Conservation (phyloP, 2,329 filamentous ascomycete species). For the Aspergillus intermedius region DNA sequence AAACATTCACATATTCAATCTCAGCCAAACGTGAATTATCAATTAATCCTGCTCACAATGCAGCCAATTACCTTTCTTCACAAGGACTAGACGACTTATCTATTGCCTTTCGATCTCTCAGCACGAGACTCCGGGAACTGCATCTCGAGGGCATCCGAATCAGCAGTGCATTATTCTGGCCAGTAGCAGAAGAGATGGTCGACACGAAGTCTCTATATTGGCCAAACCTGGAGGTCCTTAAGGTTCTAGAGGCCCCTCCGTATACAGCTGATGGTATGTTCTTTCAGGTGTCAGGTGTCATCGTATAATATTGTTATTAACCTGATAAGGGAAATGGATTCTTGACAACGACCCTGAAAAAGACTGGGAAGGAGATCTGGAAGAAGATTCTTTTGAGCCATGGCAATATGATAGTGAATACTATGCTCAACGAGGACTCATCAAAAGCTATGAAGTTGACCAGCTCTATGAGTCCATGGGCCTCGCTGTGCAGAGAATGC, state of each 20-base stretch:
- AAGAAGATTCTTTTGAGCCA: not conserved
- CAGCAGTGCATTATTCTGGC: not conserved
- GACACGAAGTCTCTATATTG: not conserved
- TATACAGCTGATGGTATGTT: not conserved
- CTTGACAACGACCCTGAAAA: not conserved
- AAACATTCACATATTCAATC: not conserved
- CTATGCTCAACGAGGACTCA: not conserved
- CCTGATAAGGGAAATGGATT: not conserved
- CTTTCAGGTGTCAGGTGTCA: not conserved
- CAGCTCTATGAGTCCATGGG: not conserved
- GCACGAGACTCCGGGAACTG: not conserved
- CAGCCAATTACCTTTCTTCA: not conserved
- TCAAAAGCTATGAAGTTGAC: not conserved
- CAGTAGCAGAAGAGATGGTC: not conserved
- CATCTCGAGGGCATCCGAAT: not conserved
- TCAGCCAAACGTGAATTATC: not conserved
- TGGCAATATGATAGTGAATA: not conserved
- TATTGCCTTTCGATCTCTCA: not conserved
- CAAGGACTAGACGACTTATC: not conserved
- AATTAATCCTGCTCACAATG: not conserved
- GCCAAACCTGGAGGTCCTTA: not conserved
- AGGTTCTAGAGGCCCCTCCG: not conserved
- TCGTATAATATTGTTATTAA: not conserved
- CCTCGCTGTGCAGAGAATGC: not conserved
- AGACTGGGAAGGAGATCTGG: not conserved